Base-by-base conservation (phyloP, 192 early-diverging fungal genomes). In the Coemansia sp. region DNA sequence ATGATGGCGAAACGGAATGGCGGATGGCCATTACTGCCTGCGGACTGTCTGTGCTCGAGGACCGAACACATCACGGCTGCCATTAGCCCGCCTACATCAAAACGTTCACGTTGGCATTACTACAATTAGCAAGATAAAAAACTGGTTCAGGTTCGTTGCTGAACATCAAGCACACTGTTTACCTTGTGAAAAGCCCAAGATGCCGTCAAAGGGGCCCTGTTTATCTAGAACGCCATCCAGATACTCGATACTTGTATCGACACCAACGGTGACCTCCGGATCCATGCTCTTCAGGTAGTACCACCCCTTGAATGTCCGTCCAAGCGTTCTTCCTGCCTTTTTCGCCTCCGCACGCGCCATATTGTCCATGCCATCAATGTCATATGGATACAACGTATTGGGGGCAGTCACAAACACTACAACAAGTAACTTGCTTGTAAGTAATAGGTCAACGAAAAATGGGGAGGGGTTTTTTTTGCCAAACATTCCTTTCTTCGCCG, bases 171-270 rank as follows among this genome's bases (percentile, higher is more conserved):
- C 15, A 41, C 12, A 44, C 5, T 59, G 16, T 44, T 59, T 75
- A 58, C 68, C 81, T 71, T 84, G 81, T 1, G 76, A 78, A 33
- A 84, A 84, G 2, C 81, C 81, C 38, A 84, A 53, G 4, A 84
- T 55, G 1, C 76, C 81, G 52, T 84, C 81, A 58, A 78, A 84
- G 45, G 81, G 81, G 0, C 81, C 81, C 20, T 73, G 76, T 0
- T 64, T 26, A 1, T 63, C 48, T n/a, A 84, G 64, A 5, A 78
- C 73, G 4, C 52, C 30, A 33, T 62, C 58, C 8, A 84, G 60
- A 45, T 58, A 67, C 3, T 30, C 73, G 48, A 84, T 64, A 35
- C 73, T 76, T 5, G 57, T 48, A 7, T 83, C 75, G 23, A 83
- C 24, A 0, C 80, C 80, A 11, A 52, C 51, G 1, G 67, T 66